Percentiles rank a stretch among this genome's conserved stretches.
phyloP scores from a whole-genome alignment of 1,139 yeast species.

The Hemisphaericaspora xylofermentans region DNA sequence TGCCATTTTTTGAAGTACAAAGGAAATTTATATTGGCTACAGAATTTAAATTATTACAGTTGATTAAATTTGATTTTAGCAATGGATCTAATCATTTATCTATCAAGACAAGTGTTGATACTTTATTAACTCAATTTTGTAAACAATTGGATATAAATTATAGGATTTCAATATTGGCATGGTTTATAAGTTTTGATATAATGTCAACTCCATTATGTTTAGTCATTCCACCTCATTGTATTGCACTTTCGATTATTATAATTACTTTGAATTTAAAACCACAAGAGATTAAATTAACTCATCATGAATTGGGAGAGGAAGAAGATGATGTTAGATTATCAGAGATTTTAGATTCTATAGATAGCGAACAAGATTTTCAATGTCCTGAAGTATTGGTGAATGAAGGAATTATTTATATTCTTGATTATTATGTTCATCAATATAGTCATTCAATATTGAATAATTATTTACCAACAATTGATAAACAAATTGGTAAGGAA shows the following conservation, averaged over 20 bases:
- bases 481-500: conserved; percentile 40
- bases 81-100: conserved; percentile 30
- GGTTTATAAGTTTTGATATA: conserved; percentile 76
- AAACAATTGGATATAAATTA: conserved; percentile 52
- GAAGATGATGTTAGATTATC: conserved; percentile 33
- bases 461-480: conserved; percentile 31
- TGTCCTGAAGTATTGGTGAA: conserved; percentile 55
- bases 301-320: conserved; percentile 16
- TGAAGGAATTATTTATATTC: conserved; percentile 59
- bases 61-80: conserved; percentile 73
- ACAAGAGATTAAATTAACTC: conserved; percentile 27
- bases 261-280: conserved; percentile 44
- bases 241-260: conserved; percentile 66
- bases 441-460: conserved; percentile 34
- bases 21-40: conserved; percentile 52
- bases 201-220: conserved; percentile 71
- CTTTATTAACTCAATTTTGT: conserved; percentile 64
- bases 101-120: conserved; percentile 50
- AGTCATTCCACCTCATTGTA: conserved; percentile 75
- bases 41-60: conserved; percentile 75
- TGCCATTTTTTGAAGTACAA: conserved; percentile 41
- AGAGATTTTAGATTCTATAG: conserved; percentile 31
- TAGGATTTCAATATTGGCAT: conserved; percentile 54
- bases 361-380: conserved; percentile 40
- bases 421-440: conserved; percentile 61